Base-by-base conservation (phyloP, 257 asterid genomes). In the Parsonsia alboflavescens region DNA sequence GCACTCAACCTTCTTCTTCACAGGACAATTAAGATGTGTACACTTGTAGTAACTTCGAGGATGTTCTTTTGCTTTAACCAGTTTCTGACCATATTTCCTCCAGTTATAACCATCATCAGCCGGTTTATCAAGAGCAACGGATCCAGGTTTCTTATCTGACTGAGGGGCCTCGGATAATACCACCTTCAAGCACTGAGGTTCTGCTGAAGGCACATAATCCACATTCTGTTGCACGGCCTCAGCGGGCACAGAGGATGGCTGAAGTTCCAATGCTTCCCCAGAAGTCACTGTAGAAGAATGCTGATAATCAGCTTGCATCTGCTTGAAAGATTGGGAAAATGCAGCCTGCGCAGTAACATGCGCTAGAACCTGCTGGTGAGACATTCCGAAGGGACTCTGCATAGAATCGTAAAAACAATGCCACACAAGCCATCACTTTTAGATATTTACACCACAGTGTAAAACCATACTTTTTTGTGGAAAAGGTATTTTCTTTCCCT, bases 341-440 rank as follows among this genome's bases (percentile, higher is more conserved):
- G 92, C 96, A 12, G 99, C 99, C 77, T 95, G 99, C 22, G 96
- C 99, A 54, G 99, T 95, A 49, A 92, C 99, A 58, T 95, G 98
- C 0, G 98, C 99, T 42, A 92, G 75, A 66, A 96, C 99, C 61
- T 95, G 99, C 85, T 90, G 98, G 80, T 95, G 98, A 3, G 99
- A 95, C 96, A 95, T 92, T 80, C 97, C 99, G 79, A 95, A 95
- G 5, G 99, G 97, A 75, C 99, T 95, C 99, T 95, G 86, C 82
- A 79, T 15, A 39, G 52, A 76, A 73, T 28, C 49, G 36, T 64
- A 71, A 44, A 75, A 42, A 10, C 61, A n/a, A 78, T 52, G 26
- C 57, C 16, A 64, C 28, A 13, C 56, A 11, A 36, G 12, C 44
- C 44, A 12, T n/a, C 13, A 12, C 52, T 56, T 45, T 17, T 0